These are phyloP conservation scores for Salvia miltiorrhiza DNA, from an alignment of 257 asterid genomes.

Conservation along the genomic window DNA sequence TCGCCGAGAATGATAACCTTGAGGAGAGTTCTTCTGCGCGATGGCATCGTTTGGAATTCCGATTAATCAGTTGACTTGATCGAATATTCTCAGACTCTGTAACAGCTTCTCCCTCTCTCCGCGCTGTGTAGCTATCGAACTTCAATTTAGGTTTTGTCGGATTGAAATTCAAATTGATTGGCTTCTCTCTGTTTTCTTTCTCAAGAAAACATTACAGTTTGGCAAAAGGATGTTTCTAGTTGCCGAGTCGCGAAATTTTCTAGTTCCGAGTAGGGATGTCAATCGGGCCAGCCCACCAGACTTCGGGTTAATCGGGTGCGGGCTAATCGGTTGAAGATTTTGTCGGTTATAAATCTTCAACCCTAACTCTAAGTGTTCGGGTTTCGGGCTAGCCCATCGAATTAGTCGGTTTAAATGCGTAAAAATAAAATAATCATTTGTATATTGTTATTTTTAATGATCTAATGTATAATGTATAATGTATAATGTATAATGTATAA, in stretches of 20 bases:
- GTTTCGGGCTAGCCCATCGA: no score
- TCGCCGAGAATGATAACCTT: conserved; percentile 99
- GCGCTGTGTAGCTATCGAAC: not conserved
- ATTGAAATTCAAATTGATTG: conserved; percentile 4
- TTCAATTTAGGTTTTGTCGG: conserved; percentile 12
- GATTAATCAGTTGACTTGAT: conserved; percentile 27
- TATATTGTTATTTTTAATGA: no score
- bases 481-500: no score
- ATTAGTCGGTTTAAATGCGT: no score
- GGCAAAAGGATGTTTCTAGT: conserved; percentile 29
- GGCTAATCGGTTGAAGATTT: no score
- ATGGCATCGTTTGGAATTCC: conserved; percentile 54
- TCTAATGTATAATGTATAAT: no score
- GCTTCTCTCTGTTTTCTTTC: not conserved
- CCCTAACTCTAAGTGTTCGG: no score
- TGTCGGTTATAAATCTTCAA: no score
- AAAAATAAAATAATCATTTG: no score
- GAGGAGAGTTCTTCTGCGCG: conserved; percentile 94
- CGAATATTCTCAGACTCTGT: conserved; percentile 14
- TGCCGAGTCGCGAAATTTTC: conserved; percentile 15
- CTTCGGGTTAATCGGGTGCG: no score
- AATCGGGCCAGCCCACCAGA: no score
- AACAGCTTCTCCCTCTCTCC: not conserved
- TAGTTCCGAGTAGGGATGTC: no score
- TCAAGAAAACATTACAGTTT: conserved; percentile 4